Percentiles rank a stretch among this genome's conserved stretches.
Conservation (phyloP, 2,329 filamentous ascomycete genomes). For the Scytalidium sp. region DNA sequence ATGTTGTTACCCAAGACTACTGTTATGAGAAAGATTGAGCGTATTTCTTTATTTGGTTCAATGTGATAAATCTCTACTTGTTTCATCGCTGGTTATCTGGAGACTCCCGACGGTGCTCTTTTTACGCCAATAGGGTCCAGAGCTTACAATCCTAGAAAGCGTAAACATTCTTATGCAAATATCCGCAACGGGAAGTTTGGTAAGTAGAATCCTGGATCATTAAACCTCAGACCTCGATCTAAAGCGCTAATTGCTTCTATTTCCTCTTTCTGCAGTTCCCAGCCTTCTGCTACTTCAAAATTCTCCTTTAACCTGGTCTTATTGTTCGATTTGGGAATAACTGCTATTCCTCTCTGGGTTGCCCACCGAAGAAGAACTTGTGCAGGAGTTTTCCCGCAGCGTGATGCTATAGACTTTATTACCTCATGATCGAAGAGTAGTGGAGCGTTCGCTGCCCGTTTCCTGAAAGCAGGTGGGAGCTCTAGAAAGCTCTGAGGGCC, state of each 20-base stretch:
- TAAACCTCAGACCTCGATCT: slow-evolving; percentile 69
- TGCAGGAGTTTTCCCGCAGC: slow-evolving; percentile 68
- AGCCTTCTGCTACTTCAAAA: slow-evolving; percentile 58
- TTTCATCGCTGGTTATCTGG: no score
- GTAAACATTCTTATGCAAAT: not conserved
- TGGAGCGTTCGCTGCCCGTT: slow-evolving; percentile 58
- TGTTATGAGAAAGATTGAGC: no score
- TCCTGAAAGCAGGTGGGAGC: slow-evolving; percentile 68
- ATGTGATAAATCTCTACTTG: no score
- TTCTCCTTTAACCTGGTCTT: slow-evolving; percentile 58
- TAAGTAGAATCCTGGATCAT: slow-evolving; percentile 54
- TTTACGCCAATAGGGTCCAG: no score
- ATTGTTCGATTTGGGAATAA: slow-evolving; percentile 76
- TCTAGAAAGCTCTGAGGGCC: slow-evolving; percentile 73
- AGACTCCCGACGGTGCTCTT: no score
- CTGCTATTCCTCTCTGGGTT: slow-evolving; percentile 74
- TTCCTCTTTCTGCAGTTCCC: slow-evolving; percentile 64
- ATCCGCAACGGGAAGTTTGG: not conserved
- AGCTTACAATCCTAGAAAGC: no score
- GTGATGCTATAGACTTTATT: slow-evolving; percentile 62
- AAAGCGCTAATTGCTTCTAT: slow-evolving; percentile 64
- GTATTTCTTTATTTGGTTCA: no score
- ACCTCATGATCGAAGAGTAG: slow-evolving; percentile 67
- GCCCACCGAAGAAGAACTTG: slow-evolving; percentile 84
- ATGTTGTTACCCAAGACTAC: no score